A percentile compares a stretch with the other conserved stretches of the same genome.
Evolutionary conservation across 805 yeast species (phyloP).

Genomic region (Metschnikowia lachancei): DNA sequence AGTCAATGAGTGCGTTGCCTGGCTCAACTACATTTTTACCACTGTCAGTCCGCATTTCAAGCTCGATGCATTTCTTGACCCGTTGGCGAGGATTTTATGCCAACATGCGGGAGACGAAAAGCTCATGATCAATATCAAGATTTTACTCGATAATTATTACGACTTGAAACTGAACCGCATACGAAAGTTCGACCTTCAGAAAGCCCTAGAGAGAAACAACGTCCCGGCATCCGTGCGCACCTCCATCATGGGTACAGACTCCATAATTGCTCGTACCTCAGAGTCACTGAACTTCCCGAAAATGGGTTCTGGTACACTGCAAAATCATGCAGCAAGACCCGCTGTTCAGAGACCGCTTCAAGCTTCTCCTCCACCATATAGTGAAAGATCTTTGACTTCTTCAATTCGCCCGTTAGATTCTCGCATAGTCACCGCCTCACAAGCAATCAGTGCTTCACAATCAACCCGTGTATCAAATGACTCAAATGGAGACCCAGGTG

Average conservation of each 20-base stretch:
- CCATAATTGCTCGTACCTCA: conserved; percentile 1
- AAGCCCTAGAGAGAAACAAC: conserved; percentile 36
- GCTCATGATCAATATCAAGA: conserved; percentile 19
- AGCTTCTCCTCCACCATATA: neutral
- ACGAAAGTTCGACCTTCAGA: conserved; percentile 46
- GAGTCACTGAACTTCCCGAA: neutral
- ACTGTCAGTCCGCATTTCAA: conserved; percentile 34
- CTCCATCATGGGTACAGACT: conserved; percentile 19
- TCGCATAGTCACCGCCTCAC: neutral
- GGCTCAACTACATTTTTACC: conserved; percentile 43
- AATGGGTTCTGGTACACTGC: neutral
- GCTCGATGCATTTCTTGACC: conserved; percentile 27
- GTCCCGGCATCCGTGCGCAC: conserved; percentile 26
- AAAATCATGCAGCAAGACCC: neutral
- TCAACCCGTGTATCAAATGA: neutral
- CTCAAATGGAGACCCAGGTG: neutral
- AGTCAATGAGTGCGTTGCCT: conserved; percentile 43
- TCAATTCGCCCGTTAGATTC: neutral
- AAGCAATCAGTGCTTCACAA: neutral
- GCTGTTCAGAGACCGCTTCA: neutral
- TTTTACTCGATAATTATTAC: conserved; percentile 29
- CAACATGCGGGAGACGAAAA: conserved; percentile 10
- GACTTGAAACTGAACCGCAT: conserved; percentile 30
- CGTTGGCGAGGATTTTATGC: conserved; percentile 22
- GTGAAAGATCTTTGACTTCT: neutral